Base-by-base conservation (phyloP, 305 asterid genomes). In the Ajuga reptans region DNA sequence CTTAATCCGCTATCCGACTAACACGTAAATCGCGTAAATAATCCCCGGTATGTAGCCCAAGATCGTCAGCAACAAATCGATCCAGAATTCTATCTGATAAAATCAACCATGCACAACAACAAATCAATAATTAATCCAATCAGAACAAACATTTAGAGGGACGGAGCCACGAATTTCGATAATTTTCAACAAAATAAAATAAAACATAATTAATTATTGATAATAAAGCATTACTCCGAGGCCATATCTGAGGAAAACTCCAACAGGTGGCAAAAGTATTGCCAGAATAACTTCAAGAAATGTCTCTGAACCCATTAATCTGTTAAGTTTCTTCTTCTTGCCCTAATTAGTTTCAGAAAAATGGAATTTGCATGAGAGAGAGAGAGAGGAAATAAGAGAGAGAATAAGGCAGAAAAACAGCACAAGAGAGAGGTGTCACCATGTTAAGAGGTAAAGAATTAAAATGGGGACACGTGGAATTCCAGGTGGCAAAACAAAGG, bases 71-170 rank as follows among this genome's bases (percentile, higher is more conserved):
- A 91, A 54, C 80, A 91, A 76, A 70, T 72, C 69, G 39, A 91
- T 91, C 96, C 98, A 91, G 72, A 91, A 91, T 67, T 91, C 96
- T 33, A 84, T 74, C 98, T 91, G 95, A 72, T 4, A n/a, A n/a
- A n/a, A n/a, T n/a, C n/a, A n/a, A n/a, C n/a, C 9, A n/a, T 1
- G 8, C 9, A 9, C 17, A 18, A 2, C 4, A 31, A 7, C 5
- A 43, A 51, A 45, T 11, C 50, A 57, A 17, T 39, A 1, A 27
- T 7, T 4, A 16, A 45, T 31, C 54, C 24, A 0, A 17, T n/a
- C 4, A 67, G 4, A 36, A 17, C 11, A 51, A 17, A 27, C 31
- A 27, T 27, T 1, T 27, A 27, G 3, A 27, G 31, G 31, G 3
- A 27, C 3, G 3, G 3, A 27, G 45, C 11, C 45, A 7, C 0